Base-by-base conservation (phyloP, 331 rosid species). In the Malus hybrid region DNA sequence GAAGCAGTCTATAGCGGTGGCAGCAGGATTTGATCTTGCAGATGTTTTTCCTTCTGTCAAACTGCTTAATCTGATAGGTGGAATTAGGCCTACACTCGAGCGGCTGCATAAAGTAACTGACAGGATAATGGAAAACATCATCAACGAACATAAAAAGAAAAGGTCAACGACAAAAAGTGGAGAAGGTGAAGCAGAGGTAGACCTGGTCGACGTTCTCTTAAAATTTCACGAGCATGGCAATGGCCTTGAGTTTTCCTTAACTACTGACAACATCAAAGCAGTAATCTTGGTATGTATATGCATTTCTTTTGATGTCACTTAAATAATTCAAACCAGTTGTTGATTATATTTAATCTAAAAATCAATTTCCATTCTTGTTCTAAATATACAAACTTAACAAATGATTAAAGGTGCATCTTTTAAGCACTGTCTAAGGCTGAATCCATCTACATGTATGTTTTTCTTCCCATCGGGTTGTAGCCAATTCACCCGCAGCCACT, bases 41-140 rank as follows among this genome's bases (percentile, higher is more conserved):
- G 74, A 76, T 67, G 28, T 76, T 52, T 76, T 76, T 67, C 80
- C 80, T 67, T 76, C 80, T 42, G 14, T 55, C 57, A 56, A 18
- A 11, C 7, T 67, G 8, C 73, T 67, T 66, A 5, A 59, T 24
- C 11, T 4, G 18, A 27, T 76, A 2, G 29, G 46, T 0, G 67
- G 80, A 7, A 5, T 20, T 1, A 18, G 60, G 74, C 50, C 57
- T 39, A 68, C 3, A 59, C 69, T 76, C 19, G 52, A 76, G 74
- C 44, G 33, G 34, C 14, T 57, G 46, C 67, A 42, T 0, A 65
- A 42, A n/a, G 33, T 12, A 54, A 20, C 60, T 13, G 73, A 69
- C 28, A 34, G 67, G 31, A 56, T 56, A 57, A 12, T 72, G 55
- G 67, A 36, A 36, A 36, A 13, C 24, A 57, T 72, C 67, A 72